Evolutionary conservation across 2,329 filamentous ascomycete genomes (phyloP).

Genomic region (Esteya vermicola): DNA sequence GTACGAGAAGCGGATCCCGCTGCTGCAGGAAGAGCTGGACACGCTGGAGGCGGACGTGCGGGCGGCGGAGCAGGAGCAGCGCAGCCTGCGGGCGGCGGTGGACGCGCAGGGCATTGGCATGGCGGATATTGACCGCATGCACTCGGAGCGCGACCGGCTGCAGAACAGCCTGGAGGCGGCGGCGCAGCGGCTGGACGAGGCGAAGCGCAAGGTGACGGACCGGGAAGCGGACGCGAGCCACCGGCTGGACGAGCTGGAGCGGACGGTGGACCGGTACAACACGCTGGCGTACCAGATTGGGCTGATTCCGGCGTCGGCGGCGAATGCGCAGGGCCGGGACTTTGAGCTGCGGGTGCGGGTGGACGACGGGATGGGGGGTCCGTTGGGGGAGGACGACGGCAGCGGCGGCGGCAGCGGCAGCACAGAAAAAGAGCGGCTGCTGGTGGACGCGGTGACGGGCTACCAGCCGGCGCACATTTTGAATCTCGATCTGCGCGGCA

Average conservation of each 20-base stretch:
- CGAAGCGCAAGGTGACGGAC: constrained; percentile 68
- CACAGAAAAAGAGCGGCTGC: constrained; percentile 56
- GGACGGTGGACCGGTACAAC: constrained; percentile 82
- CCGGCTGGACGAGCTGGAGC: constrained; percentile 85
- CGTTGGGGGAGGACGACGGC: neutral
- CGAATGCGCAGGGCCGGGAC: constrained; percentile 71
- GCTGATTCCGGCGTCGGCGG: constrained; percentile 70
- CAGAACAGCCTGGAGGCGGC: constrained; percentile 75
- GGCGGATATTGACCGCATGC: constrained; percentile 98
- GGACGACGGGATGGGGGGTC: constrained; percentile 53
- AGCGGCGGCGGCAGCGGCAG: constrained; percentile 13
- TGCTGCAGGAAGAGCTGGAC: constrained; percentile 75
- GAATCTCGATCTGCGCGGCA: constrained; percentile 74
- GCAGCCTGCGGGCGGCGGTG: constrained; percentile 67
- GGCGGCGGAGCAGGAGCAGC: constrained; percentile 70
- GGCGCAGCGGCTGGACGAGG: constrained; percentile 63
- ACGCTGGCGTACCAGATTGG: constrained; percentile 87
- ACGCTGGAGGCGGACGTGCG: constrained; percentile 62
- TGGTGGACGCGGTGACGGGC: constrained; percentile 69
- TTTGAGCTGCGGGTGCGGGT: constrained; percentile 79
- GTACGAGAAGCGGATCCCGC: constrained; percentile 65
- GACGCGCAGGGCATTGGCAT: constrained; percentile 92
- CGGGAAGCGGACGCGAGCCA: constrained; percentile 77
- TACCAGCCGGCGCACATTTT: constrained; percentile 84
- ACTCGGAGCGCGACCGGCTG: constrained; percentile 83